phyloP scores from a whole-genome alignment of 306 rosid genomes.

The Gastrolobium bilobum region DNA sequence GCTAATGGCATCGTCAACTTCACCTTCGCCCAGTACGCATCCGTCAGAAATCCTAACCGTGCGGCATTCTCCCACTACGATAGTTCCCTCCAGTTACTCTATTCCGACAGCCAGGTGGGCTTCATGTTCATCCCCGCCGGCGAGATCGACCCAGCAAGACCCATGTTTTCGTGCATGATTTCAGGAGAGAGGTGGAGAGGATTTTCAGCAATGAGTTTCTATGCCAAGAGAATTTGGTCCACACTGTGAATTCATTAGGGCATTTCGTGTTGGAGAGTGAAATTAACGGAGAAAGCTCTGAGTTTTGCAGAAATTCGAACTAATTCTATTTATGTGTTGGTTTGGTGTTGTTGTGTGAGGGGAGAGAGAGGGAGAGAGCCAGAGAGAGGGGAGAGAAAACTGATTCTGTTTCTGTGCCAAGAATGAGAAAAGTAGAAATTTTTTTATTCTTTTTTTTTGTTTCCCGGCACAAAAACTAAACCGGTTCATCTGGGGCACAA shows the following conservation, averaged over 20 bases:
- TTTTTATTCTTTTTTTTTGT: no score
- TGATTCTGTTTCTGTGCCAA: no score
- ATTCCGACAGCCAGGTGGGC: conserved; percentile 83
- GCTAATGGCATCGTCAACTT: conserved; percentile 80
- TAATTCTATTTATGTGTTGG: no score
- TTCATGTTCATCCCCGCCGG: conserved; percentile 99
- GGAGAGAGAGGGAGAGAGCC: no score
- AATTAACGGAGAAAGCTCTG: background rate
- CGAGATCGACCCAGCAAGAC: conserved; percentile 82
- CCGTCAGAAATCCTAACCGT: conserved; percentile 85
- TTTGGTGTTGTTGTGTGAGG: no score
- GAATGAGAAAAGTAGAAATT: no score
- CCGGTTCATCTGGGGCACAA: no score
- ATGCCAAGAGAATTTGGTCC: conserved; percentile 76
- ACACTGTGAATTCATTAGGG: conserved; percentile 65
- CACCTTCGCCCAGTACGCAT: conserved; percentile 89
- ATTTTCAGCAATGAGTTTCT: conserved; percentile 80
- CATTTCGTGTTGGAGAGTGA: conserved; percentile 67
- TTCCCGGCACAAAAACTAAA: no score
- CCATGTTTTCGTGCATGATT: conserved; percentile 85
- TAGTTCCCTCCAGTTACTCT: conserved; percentile 85
- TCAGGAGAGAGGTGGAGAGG: conserved; percentile 81
- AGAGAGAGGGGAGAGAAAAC: no score
- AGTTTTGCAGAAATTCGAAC: conserved; percentile 63
- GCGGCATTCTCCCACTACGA: conserved; percentile 88